Evolutionary conservation across 495 filamentous ascomycete species (phyloP).

Genomic region (Talaromyces proteolyticus): DNA sequence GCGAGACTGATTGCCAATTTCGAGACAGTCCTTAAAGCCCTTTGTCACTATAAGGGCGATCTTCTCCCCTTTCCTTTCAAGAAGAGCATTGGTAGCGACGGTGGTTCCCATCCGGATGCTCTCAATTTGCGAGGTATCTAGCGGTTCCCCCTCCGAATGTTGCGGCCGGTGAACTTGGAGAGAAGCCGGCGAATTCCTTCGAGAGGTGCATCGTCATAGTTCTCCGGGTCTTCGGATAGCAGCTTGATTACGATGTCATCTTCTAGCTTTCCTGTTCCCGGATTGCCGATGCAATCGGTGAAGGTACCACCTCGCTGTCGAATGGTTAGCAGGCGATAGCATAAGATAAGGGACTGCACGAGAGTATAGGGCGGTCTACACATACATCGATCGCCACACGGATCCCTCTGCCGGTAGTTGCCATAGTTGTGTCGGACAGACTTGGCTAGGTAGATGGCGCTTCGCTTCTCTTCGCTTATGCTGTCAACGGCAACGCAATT

Average conservation of each 20-base stretch:
- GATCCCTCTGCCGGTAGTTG: background rate
- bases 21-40: slow-evolving; percentile 78
- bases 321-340: background rate
- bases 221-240: slow-evolving; percentile 70
- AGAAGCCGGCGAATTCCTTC: slow-evolving; percentile 82
- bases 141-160: slow-evolving; percentile 67
- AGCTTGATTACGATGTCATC: slow-evolving; percentile 73
- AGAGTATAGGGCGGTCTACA: no score
- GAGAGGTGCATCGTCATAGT: slow-evolving; percentile 72
- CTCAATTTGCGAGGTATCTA: slow-evolving; percentile 74
- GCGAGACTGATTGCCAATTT: slow-evolving; percentile 67
- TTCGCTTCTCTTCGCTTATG: no score
- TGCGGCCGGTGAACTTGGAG: slow-evolving; percentile 60
- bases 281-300: slow-evolving; percentile 19
- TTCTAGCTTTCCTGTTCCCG: slow-evolving; percentile 44
- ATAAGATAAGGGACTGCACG: no score
- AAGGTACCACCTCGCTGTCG: slow-evolving; percentile 19
- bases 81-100: slow-evolving; percentile 68
- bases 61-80: slow-evolving; percentile 80
- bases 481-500: no score
- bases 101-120: slow-evolving; percentile 76
- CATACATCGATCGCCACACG: slow-evolving; percentile 9
- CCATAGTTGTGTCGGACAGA: slow-evolving; percentile 3
- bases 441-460: no score
- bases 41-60: slow-evolving; percentile 79